Percentiles rank a stretch among this genome's conserved stretches.
These are phyloP conservation scores for Botrytis fragariae DNA, from an alignment of 2,329 filamentous ascomycete genomes.

Conservation along the genomic window DNA sequence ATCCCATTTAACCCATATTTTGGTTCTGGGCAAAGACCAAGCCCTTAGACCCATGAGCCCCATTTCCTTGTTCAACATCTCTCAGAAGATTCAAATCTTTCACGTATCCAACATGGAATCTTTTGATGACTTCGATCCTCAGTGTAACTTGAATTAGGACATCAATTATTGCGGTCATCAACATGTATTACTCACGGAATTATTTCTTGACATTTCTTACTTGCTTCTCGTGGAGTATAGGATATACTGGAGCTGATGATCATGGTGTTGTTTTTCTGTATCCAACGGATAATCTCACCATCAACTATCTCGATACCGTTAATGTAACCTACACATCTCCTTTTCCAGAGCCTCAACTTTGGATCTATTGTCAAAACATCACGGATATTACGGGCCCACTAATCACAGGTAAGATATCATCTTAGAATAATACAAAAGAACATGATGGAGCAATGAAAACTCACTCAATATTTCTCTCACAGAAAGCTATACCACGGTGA, in stretches of 20 bases:
- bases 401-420: conserved; percentile 9
- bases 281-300: conserved; percentile 23
- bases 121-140: background rate
- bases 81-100: conserved; percentile 5
- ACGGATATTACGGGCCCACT: conserved; percentile 14
- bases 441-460: background rate
- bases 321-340: conserved; percentile 29
- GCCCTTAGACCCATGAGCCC: background rate
- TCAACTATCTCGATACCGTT: conserved; percentile 28
- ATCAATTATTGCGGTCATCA: background rate
- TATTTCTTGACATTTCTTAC: background rate
- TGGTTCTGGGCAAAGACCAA: conserved; percentile 1
- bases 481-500: conserved; percentile 8
- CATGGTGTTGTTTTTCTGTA: conserved; percentile 28
- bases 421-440: background rate
- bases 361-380: conserved; percentile 24
- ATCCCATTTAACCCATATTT: conserved; percentile 1
- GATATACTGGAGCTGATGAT: conserved; percentile 19
- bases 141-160: background rate
- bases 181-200: conserved; percentile 5
- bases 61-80: background rate
- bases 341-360: conserved; percentile 25
- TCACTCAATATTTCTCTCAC: background rate
- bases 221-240: conserved; percentile 7
- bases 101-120: conserved; percentile 10